Evolutionary conservation across 164 flowering plant species (phyloP).

Genomic region (Hamamelis virginiana): DNA sequence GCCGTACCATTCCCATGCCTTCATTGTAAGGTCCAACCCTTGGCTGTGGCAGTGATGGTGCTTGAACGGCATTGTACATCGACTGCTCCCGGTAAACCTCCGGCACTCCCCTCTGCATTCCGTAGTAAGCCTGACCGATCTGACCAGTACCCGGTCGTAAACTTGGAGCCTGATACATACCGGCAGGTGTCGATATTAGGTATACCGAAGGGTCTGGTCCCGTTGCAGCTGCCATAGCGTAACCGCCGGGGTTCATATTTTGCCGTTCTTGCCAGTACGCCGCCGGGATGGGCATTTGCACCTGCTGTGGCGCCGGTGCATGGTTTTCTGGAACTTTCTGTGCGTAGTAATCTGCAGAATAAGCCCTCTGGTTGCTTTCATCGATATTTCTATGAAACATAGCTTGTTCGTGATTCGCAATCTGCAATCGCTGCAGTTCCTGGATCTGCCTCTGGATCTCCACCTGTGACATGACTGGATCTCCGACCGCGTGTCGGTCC

Average conservation of each 20-base stretch:
- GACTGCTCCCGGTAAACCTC: conserved; percentile 47
- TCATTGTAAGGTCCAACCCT: conserved; percentile 18
- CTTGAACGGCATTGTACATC: conserved; percentile 34
- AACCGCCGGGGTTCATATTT: conserved; percentile 32
- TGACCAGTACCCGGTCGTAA: conserved; percentile 39
- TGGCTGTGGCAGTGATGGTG: conserved; percentile 14
- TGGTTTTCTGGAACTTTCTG: conserved; percentile 40
- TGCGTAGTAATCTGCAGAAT: conserved; percentile 37
- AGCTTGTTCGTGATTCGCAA: conserved; percentile 37
- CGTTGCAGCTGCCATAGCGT: conserved; percentile 15
- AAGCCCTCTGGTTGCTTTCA: conserved; percentile 30
- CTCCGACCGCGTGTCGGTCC: conserved; percentile 32
- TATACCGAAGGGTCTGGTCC: conserved; percentile 44
- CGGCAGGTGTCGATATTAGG: conserved; percentile 36
- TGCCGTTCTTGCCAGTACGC: conserved; percentile 42
- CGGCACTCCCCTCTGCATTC: conserved; percentile 43
- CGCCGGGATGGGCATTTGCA: conserved; percentile 24
- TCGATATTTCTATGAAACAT: conserved; percentile 29
- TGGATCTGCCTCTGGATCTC: conserved; percentile 57
- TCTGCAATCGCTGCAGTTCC: conserved; percentile 51
- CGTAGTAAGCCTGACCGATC: conserved; percentile 51
- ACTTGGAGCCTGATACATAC: conserved; percentile 34
- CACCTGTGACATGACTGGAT: conserved; percentile 21
- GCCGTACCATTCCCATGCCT: conserved; percentile 22
- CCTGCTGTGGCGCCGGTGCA: conserved; percentile 16